phyloP scores from a whole-genome alignment of 208 protist species.

The Trypanosomatidae sp. region DNA sequence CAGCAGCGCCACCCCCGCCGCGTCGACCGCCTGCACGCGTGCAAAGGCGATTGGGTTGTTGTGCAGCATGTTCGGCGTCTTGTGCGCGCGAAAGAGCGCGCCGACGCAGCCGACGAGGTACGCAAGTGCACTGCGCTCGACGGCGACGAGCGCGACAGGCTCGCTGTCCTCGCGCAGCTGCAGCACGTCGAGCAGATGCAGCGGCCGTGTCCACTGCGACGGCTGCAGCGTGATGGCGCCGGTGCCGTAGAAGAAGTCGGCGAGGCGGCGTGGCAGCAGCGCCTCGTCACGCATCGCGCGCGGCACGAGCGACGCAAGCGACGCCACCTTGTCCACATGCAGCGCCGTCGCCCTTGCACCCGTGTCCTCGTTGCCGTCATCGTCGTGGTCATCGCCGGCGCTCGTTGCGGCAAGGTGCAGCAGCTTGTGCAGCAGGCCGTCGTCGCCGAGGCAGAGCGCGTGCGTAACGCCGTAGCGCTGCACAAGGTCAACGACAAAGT shows the following conservation, averaged over 20 bases:
- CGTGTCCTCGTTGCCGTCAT: no score
- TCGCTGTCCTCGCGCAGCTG: slow-evolving; percentile 42
- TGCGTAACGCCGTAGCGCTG: slow-evolving; percentile 43
- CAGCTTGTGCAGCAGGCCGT: slow-evolving; percentile 59
- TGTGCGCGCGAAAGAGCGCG: slow-evolving; percentile 31
- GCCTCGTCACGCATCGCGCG: neutral
- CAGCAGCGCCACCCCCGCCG: slow-evolving; percentile 51
- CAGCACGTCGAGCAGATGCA: slow-evolving; percentile 52
- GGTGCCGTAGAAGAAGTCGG: slow-evolving; percentile 56
- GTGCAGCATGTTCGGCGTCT: slow-evolving; percentile 23
- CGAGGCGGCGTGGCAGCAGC: slow-evolving; percentile 24
- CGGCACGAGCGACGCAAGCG: neutral
- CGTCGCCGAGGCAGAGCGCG: slow-evolving; percentile 60
- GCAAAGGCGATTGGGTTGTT: slow-evolving; percentile 38
- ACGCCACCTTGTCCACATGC: no score
- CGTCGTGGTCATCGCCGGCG: no score
- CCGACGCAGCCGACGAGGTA: slow-evolving; percentile 65
- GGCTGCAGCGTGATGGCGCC: slow-evolving; percentile 45
- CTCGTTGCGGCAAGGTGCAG: slow-evolving; percentile 4
- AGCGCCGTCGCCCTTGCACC: no score
- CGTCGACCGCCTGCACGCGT: slow-evolving; percentile 52
- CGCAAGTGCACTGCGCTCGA: slow-evolving; percentile 42
- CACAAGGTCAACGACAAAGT: slow-evolving; percentile 51
- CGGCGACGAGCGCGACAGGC: slow-evolving; percentile 22
- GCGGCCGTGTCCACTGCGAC: slow-evolving; percentile 43